Base-by-base conservation (phyloP, 345 rosid genomes). In the Garcia nutans region DNA sequence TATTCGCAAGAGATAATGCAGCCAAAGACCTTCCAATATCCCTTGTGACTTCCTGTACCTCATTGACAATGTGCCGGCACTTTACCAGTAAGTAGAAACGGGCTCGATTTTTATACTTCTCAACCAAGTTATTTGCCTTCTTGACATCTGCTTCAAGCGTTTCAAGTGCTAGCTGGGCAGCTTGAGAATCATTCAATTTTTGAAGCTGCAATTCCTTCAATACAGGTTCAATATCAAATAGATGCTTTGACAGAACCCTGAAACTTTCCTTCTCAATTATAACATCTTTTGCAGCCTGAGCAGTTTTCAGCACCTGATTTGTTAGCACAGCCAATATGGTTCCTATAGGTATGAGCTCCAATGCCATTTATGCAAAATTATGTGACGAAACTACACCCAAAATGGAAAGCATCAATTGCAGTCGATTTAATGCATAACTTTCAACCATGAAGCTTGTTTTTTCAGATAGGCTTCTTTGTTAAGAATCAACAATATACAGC, bases 291-390 rank as follows among this genome's bases (percentile, higher is more conserved):
- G 94, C 91, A 78, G 94, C 91, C 72, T 85, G 88, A 45, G 94
- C 94, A 68, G 94, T 90, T 86, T 87, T 88, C 42, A 90, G 75
- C 45, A 90, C 89, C 82, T 90, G 90, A 65, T 78, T 82, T 60
- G 88, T 83, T 58, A 90, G 77, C 65, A 90, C 86, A 70, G 90
- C 89, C 72, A 90, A 84, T 66, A 85, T 79, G 26, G 94, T 88
- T 62, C 91, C 94, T 23, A 90, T 84, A 17, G 94, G 94, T 67
- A 90, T n/a, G 24, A 90, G 89, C 82, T 88, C 94, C 87, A 89
- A 49, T 0, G 84, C 82, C 91, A 88, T 86, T 33, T 70, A 70
- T 70, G 60, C 49, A 63, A 54, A 16, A 54, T 26, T 8, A 41
- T 24, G 22, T 16, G 26, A 50, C 3, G 57, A 50, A 50, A 55